These are phyloP conservation scores for Diplodia sapinea DNA, from an alignment of 2,329 filamentous ascomycete species.

Conservation along the genomic window DNA sequence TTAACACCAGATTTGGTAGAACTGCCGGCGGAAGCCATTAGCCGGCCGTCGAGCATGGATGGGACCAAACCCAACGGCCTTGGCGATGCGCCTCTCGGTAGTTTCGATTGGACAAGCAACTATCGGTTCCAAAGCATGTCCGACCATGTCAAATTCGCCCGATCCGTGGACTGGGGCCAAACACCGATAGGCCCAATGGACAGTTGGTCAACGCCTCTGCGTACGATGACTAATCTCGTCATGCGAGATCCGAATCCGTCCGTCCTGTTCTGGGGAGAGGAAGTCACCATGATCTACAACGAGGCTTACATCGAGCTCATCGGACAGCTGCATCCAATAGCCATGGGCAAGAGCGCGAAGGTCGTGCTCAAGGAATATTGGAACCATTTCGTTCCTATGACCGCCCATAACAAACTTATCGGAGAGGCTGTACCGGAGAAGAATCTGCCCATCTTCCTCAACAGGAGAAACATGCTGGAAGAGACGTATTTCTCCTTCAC, in stretches of 20 bases:
- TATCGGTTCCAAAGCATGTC: constrained; percentile 33
- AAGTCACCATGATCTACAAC: constrained; percentile 48
- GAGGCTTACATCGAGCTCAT: constrained; percentile 43
- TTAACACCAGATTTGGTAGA: not conserved
- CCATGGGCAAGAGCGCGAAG: constrained; percentile 63
- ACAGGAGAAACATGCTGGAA: constrained; percentile 70
- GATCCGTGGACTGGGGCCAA: constrained; percentile 55
- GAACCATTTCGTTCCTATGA: constrained; percentile 38
- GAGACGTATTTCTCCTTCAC: constrained; percentile 82
- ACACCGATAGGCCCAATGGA: constrained; percentile 57
- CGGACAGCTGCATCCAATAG: constrained; percentile 54
- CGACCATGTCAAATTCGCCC: constrained; percentile 45
- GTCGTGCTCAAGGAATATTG: constrained; percentile 75
- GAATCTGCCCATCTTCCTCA: constrained; percentile 74
- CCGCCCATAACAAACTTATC: constrained; percentile 37
- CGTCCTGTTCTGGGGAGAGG: constrained; percentile 51
- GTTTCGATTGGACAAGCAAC: constrained; percentile 47
- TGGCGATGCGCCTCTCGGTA: constrained; percentile 7
- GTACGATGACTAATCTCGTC: constrained; percentile 47
- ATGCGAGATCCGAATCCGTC: constrained; percentile 43
- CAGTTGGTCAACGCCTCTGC: constrained; percentile 56
- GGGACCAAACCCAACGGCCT: not conserved
- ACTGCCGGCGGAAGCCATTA: not conserved
- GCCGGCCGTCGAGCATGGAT: not conserved
- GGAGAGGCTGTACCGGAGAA: constrained; percentile 51